A percentile compares a stretch with the other conserved stretches of the same genome.
phyloP scores from a whole-genome alignment of 306 rosid species.

The Calophaca sinica region DNA sequence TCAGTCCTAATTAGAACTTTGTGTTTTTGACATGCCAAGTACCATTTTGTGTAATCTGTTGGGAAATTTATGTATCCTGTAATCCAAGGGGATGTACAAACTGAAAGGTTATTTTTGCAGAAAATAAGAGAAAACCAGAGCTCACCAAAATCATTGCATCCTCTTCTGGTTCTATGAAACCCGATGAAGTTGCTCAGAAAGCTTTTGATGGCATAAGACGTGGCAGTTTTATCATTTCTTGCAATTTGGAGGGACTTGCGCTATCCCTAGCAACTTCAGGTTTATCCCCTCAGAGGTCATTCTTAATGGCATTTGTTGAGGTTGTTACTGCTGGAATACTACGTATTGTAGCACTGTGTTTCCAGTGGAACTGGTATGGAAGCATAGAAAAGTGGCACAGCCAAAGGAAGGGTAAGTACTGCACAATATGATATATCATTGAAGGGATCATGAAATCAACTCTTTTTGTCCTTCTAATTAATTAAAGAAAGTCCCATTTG shows the following conservation, averaged over 20 bases:
- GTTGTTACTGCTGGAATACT: constrained; percentile 65
- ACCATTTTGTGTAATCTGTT: not conserved
- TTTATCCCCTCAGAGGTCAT: constrained; percentile 86
- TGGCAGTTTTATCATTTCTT: constrained; percentile 71
- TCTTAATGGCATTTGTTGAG: constrained; percentile 80
- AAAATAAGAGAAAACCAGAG: constrained; percentile 73
- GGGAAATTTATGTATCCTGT: constrained; percentile 28
- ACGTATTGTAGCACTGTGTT: constrained; percentile 67
- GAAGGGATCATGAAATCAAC: constrained; percentile 26
- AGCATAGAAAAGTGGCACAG: constrained; percentile 79
- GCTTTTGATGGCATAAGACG: constrained; percentile 79
- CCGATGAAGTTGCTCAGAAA: constrained; percentile 84
- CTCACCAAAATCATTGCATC: constrained; percentile 73
- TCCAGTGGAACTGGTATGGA: constrained; percentile 84
- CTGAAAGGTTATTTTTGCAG: constrained; percentile 54
- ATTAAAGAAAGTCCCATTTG: not conserved
- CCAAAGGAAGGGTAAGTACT: constrained; percentile 57
- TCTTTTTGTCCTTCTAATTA: not conserved
- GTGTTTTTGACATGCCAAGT: constrained; percentile 30
- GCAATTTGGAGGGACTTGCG: constrained; percentile 81
- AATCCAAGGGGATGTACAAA: constrained; percentile 16
- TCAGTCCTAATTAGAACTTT: constrained; percentile 22
- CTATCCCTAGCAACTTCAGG: constrained; percentile 84
- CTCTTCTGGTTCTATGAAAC: constrained; percentile 78
- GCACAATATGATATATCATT: constrained; percentile 21